Evolutionary conservation across 768 basidiomycete species (phyloP).

Genomic region (Rhodotorula taiwanensis): DNA sequence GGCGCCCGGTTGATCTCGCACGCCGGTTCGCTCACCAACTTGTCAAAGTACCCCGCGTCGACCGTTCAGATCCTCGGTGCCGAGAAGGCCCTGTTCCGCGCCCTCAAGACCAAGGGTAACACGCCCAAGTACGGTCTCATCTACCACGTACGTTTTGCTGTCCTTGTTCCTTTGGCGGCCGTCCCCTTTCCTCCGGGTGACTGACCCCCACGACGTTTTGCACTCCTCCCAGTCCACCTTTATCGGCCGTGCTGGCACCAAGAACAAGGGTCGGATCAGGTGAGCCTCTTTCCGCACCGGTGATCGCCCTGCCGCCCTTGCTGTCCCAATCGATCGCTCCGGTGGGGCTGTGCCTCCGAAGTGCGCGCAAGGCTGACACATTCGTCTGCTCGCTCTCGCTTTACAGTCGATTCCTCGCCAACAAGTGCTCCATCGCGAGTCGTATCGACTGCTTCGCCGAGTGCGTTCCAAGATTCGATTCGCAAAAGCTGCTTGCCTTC

Average conservation of each 20-base stretch:
- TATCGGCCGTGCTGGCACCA: constrained; percentile 88
- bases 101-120: constrained; percentile 96
- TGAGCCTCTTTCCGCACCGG: too few relatives aligned
- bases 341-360: neutral
- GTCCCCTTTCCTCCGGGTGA: neutral
- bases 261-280: constrained; percentile 91
- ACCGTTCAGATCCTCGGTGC: constrained; percentile 97
- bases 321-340: too few relatives aligned
- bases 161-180: constrained; percentile 1
- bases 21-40: constrained; percentile 89
- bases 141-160: too few relatives aligned
- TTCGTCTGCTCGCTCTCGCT: neutral
- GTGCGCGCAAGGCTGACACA: neutral
- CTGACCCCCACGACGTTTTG: too few relatives aligned
- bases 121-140: constrained; percentile 89
- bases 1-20: constrained; percentile 73
- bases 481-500: too few relatives aligned
- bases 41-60: constrained; percentile 96
- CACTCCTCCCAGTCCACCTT: constrained; percentile 68
- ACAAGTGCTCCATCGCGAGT: constrained; percentile 96
- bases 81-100: constrained; percentile 94
- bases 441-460: constrained; percentile 92
- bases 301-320: too few relatives aligned
- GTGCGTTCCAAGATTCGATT: too few relatives aligned
- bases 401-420: constrained; percentile 98